Percentiles rank a stretch among this genome's conserved stretches.
These are phyloP conservation scores for Aspergillus vadensis DNA, from an alignment of 2,329 filamentous ascomycete species.

Conservation along the genomic window DNA sequence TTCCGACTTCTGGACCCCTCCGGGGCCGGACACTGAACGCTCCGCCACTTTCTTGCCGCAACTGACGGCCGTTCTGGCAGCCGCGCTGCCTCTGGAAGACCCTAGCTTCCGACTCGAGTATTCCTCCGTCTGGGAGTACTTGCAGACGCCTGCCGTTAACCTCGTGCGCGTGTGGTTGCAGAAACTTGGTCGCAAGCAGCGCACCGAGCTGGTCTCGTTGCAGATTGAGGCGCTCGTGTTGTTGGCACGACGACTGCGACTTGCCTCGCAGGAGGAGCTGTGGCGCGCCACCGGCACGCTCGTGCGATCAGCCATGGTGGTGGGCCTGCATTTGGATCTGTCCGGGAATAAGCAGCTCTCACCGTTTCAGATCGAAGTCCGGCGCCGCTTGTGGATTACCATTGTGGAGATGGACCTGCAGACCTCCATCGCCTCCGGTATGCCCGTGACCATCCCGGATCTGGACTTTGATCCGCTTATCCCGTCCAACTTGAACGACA, in stretches of 20 bases:
- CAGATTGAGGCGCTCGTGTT: constrained; percentile 22
- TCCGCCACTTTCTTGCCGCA: constrained; percentile 19
- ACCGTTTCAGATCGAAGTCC: constrained; percentile 38
- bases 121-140: constrained; percentile 20
- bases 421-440: constrained; percentile 40
- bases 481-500: constrained; percentile 46
- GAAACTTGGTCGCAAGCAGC: constrained; percentile 24
- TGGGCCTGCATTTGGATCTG: constrained; percentile 48
- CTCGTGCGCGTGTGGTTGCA: constrained; percentile 20
- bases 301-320: constrained; percentile 38
- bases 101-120: constrained; percentile 4
- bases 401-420: constrained; percentile 51
- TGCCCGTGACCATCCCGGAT: constrained; percentile 43
- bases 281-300: constrained; percentile 49
- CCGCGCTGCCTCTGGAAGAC: constrained; percentile 8
- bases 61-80: constrained; percentile 20
- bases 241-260: constrained; percentile 18
- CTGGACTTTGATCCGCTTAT: constrained; percentile 40
- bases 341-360: constrained; percentile 36
- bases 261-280: constrained; percentile 19
- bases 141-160: constrained; percentile 15
- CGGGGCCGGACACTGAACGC: constrained; percentile 11
- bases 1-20: constrained; percentile 17
- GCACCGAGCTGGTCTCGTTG: constrained; percentile 22
- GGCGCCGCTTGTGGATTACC: constrained; percentile 40